Base-by-base conservation (phyloP, 139 green algal genomes). In the Chlorella sp. region DNA sequence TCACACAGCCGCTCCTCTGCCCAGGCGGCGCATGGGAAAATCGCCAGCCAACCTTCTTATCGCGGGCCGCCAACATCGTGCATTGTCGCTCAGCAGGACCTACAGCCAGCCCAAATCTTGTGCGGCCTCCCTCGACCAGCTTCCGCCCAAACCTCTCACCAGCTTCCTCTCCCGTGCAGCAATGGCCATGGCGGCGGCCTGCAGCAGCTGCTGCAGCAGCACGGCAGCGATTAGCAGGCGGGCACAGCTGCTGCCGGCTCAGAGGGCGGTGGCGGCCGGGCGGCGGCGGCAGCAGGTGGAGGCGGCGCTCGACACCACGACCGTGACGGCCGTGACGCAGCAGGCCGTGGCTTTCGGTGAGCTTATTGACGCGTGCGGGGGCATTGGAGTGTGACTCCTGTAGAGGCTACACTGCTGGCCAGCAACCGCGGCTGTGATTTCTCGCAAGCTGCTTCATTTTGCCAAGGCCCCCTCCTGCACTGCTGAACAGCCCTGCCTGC, bases 331-430 rank as follows among this genome's bases (percentile, higher is more conserved):
- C 0, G 86, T 94, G 19, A 82, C 87, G 8, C 92, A 95, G 78
- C 92, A 94, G 67, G 89, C 85, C 13, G 40, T 90, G 0, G 88
- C 90, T 1, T 95, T 87, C 62, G 89, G 88, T 91, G 48, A 60
- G 86, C 48, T 11, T 38, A 41, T 22, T 9, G 44, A 34, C n/a
- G n/a, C n/a, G n/a, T n/a, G n/a, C n/a, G n/a, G n/a, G n/a, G n/a
- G n/a, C n/a, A n/a, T n/a, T n/a, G n/a, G n/a, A n/a, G n/a, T n/a
- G n/a, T n/a, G n/a, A n/a, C n/a, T n/a, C n/a, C n/a, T n/a, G n/a
- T n/a, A n/a, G n/a, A n/a, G n/a, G n/a, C n/a, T n/a, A n/a, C n/a
- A n/a, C n/a, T n/a, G n/a, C n/a, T n/a, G n/a, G n/a, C n/a, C n/a
- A n/a, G n/a, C n/a, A n/a, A n/a, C n/a, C n/a, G n/a, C n/a, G n/a